phyloP scores from a whole-genome alignment of 2,329 filamentous ascomycete genomes.

The Venturia asperata region DNA sequence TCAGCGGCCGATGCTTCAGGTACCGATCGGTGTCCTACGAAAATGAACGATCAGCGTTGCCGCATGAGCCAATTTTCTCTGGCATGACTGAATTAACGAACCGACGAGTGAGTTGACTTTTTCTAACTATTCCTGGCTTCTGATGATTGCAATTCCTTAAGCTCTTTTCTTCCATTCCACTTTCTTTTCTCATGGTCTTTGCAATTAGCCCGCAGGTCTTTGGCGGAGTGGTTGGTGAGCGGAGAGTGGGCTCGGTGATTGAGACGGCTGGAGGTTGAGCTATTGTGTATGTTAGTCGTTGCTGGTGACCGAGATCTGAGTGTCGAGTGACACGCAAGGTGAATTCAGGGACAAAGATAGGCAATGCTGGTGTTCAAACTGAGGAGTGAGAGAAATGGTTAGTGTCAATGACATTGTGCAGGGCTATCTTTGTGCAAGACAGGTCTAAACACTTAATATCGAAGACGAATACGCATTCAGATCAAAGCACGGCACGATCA shows the following conservation, averaged over 20 bases:
- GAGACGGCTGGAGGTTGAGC: neutral
- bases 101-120: neutral
- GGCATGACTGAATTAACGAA: neutral
- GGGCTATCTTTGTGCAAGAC: no score
- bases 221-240: neutral
- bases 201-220: neutral
- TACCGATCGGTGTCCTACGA: neutral
- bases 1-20: neutral
- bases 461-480: no score
- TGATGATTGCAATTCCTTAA: neutral
- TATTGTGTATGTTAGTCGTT: neutral
- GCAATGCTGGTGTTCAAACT: neutral
- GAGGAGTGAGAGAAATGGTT: neutral
- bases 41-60: neutral
- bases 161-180: neutral
- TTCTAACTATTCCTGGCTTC: neutral
- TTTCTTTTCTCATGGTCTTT: neutral
- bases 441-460: no score
- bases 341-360: neutral
- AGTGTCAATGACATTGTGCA: neutral
- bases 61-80: neutral
- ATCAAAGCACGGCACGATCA: no score
- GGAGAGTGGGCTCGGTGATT: neutral
- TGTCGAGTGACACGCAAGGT: neutral
- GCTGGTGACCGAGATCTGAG: neutral